phyloP scores from a whole-genome alignment of 2,329 filamentous ascomycete genomes.

The Hirsutella thompsonii region DNA sequence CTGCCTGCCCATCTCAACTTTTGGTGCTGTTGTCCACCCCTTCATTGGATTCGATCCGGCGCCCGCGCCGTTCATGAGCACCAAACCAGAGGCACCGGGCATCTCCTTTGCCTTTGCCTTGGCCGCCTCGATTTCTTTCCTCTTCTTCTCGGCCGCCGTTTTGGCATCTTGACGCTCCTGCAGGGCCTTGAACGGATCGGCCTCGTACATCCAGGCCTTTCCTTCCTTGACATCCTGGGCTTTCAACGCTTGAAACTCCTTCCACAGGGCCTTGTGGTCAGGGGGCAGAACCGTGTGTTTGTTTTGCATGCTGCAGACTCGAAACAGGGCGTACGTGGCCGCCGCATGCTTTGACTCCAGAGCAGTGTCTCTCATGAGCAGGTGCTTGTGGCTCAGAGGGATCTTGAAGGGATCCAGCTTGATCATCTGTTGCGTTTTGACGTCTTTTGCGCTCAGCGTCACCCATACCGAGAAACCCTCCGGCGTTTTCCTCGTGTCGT shows the following conservation, averaged over 20 bases:
- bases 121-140: constrained; percentile 54
- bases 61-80: constrained; percentile 33
- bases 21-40: constrained; percentile 74
- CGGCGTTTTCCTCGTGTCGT: constrained; percentile 62
- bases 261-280: constrained; percentile 82
- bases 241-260: constrained; percentile 76
- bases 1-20: constrained; percentile 82
- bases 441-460: constrained; percentile 60
- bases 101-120: constrained; percentile 55
- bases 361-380: constrained; percentile 64
- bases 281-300: constrained; percentile 90
- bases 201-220: constrained; percentile 83
- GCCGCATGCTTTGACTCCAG: constrained; percentile 90
- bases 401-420: constrained; percentile 73
- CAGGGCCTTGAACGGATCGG: constrained; percentile 78
- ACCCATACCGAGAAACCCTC: constrained; percentile 73
- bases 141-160: constrained; percentile 64
- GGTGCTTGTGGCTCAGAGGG: constrained; percentile 60
- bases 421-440: constrained; percentile 68
- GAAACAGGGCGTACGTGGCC: constrained; percentile 80
- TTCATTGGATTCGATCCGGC: constrained; percentile 41
- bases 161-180: constrained; percentile 71
- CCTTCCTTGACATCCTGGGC: constrained; percentile 65
- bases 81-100: constrained; percentile 43
- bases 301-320: constrained; percentile 91